Evolutionary conservation across 73 alveolate species (phyloP).

Genomic region (Blepharisma stoltei): DNA sequence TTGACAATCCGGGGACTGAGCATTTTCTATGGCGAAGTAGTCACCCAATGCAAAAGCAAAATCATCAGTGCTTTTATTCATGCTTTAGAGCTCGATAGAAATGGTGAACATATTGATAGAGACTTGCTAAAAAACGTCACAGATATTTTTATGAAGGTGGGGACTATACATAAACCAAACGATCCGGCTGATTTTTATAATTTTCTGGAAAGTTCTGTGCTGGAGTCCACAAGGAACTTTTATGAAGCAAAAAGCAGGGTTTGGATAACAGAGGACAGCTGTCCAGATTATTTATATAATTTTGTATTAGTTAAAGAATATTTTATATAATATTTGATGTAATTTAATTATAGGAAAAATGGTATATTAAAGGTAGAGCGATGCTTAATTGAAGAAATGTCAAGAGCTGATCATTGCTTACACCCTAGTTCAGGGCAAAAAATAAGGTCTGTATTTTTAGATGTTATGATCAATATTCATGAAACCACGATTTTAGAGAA

Average conservation of each 20-base stretch:
- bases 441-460: slow-evolving; percentile 20
- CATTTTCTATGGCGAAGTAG: not conserved
- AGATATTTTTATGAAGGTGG: not conserved
- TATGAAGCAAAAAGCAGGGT: slow-evolving; percentile 17
- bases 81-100: not conserved
- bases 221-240: slow-evolving; percentile 30
- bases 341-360: too few species aligned
- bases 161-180: not conserved
- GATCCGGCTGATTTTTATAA: not conserved
- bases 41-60: not conserved
- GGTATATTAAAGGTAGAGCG: slow-evolving; percentile 34
- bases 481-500: slow-evolving; percentile 31
- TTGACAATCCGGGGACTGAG: not conserved
- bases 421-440: slow-evolving; percentile 27
- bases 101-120: slow-evolving; percentile 12
- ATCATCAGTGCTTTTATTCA: not conserved
- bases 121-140: not conserved
- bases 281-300: slow-evolving; percentile 41
- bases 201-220: not conserved
- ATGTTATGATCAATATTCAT: slow-evolving; percentile 22
- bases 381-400: slow-evolving; percentile 31
- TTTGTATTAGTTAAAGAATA: too few species aligned
- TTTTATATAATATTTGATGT: too few species aligned
- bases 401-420: slow-evolving; percentile 30
- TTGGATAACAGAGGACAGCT: slow-evolving; percentile 28